Base-by-base conservation (phyloP, 1,284 basidiomycete genomes). In the Austroboletus rostrupii region DNA sequence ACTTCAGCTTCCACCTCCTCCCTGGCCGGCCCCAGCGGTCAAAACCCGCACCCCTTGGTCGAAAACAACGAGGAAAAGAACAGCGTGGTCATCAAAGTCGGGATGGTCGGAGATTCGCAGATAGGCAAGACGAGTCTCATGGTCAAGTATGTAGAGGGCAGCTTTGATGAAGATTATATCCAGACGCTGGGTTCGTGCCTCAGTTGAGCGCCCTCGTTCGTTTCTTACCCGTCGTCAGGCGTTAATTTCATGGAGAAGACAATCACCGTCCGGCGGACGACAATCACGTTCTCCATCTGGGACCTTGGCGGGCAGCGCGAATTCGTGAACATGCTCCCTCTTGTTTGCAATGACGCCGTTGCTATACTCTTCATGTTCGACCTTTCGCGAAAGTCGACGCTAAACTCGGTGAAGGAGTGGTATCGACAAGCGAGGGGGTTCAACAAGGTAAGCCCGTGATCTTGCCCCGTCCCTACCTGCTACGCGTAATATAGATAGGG, bases 181-280 rank as follows among this genome's bases (percentile, higher is more conserved):
- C 96, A 98, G 80, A 97, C 95, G 72, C 84, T 97, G 71, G 93
- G 88, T 88, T 61, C 50, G 82, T 73, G 21, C 21, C n/a, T 6
- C 19, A 19, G 16, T 46, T 43, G 43, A 47, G 28, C 49, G 0
- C 1, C 0, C 3, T 31, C 50, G 11, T 43, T 38, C 31, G 2
- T 49, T 32, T 23, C 56, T 67, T 47, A 65, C 45, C 26, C 26
- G 35, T 21, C 19, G 17, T 28, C 46, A 92, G 90, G 94, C 74
- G 95, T 97, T 74, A 97, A 97, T 73, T 97, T 97, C 71, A 97
- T 98, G 95, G 95, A 97, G 77, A 97, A 97, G 78, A 94, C 93
- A 33, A 97, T 98, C 62, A 90, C 90, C 50, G 96, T 98, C 60
- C 85, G 95, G 58, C 88, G 96, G 69, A 98, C 95, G 48, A 96